Percentiles rank a stretch among this genome's conserved stretches.
Conservation (phyloP, 805 yeast species). For the Torulaspora delbrueckii region DNA sequence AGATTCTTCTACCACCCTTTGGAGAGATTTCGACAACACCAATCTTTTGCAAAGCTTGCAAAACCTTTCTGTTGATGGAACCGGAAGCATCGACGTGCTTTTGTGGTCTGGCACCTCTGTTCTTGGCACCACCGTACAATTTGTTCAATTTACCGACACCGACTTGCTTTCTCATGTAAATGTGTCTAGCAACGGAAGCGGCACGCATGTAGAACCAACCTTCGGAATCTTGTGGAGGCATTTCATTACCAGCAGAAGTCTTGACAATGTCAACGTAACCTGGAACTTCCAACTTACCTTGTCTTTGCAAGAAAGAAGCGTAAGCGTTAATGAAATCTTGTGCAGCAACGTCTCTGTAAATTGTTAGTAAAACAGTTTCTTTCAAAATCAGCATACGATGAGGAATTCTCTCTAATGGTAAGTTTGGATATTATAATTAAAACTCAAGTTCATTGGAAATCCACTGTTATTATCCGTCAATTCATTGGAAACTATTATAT, state of each 20-base stretch:
- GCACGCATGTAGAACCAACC: constrained; percentile 99
- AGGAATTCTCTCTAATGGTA: neutral
- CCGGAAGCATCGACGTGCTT: constrained; percentile 99
- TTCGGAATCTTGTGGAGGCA: constrained; percentile 99
- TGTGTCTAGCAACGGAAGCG: constrained; percentile 99
- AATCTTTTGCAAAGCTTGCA: constrained; percentile 96
- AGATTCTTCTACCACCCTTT: constrained; percentile 99
- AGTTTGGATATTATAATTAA: neutral
- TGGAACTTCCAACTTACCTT: constrained; percentile 99
- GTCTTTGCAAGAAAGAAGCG: constrained; percentile 99
- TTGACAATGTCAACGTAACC: constrained; percentile 99
- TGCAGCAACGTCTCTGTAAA: constrained; percentile 98
- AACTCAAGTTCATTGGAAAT: neutral
- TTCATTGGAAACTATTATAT: too few relatives aligned
- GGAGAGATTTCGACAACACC: constrained; percentile 95
- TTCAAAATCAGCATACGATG: neutral
- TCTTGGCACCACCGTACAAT: constrained; percentile 97
- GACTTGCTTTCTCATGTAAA: constrained; percentile 98
- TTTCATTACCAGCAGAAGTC: constrained; percentile 98
- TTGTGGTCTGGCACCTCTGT: constrained; percentile 99
- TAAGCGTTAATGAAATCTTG: constrained; percentile 99
- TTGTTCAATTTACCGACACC: constrained; percentile 99
- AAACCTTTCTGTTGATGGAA: constrained; percentile 96
- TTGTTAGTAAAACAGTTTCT: constrained; percentile 28
- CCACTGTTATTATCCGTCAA: neutral